Evolutionary conservation across 2,329 filamentous ascomycete genomes (phyloP).

Genomic region (Pseudogymnoascus sp.): DNA sequence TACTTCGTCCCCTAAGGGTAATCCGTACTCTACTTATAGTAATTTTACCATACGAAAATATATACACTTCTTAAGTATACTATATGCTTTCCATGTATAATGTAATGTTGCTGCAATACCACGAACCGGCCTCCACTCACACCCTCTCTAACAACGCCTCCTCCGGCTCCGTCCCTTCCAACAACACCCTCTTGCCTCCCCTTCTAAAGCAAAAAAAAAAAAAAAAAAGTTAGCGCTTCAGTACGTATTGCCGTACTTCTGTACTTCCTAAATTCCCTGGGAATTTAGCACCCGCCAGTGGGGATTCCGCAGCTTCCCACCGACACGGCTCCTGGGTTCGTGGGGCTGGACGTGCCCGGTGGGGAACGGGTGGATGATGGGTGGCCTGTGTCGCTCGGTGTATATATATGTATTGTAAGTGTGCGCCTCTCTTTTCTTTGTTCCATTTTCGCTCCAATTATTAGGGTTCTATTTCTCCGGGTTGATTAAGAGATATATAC

Average conservation of each 20-base stretch:
- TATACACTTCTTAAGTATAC: background rate
- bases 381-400: background rate
- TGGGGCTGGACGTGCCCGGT: slow-evolving; percentile 6
- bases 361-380: background rate
- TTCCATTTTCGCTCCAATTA: background rate
- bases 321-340: slow-evolving; percentile 5
- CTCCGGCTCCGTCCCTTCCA: background rate
- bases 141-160: background rate
- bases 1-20: background rate
- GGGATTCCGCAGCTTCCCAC: slow-evolving; percentile 3
- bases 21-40: background rate
- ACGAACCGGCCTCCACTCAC: background rate
- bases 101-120: background rate
- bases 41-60: background rate
- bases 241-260: background rate
- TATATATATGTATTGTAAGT: slow-evolving; percentile 3
- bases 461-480: background rate
- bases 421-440: background rate
- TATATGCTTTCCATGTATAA: background rate
- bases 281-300: background rate
- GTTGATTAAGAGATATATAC: background rate
- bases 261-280: background rate
- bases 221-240: background rate
- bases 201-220: background rate
- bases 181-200: background rate